Conservation (phyloP, 352 stramenopile species). For the Aphanomyces cochlioides region DNA sequence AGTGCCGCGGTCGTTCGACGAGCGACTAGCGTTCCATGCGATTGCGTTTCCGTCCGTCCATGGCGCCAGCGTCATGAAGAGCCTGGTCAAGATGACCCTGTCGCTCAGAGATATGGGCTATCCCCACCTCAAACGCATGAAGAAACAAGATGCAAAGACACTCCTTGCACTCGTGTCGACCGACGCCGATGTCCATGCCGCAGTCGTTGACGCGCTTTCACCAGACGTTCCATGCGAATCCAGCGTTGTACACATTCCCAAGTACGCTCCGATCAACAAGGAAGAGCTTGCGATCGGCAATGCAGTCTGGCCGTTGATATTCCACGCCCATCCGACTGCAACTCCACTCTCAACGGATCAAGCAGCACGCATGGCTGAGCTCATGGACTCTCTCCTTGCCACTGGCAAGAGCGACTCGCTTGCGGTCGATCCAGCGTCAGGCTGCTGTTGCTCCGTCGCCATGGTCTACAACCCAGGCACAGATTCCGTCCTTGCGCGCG, state of each 20-base stretch:
- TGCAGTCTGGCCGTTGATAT: slow-evolving; percentile 51
- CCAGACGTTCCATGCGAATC: background rate
- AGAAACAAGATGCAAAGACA: slow-evolving; percentile 44
- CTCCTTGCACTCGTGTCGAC: slow-evolving; percentile 30
- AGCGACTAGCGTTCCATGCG: slow-evolving; percentile 45
- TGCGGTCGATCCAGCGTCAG: slow-evolving; percentile 29
- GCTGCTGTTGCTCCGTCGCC: slow-evolving; percentile 71
- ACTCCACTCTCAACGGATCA: background rate
- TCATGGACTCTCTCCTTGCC: background rate
- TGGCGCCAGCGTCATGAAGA: slow-evolving; percentile 64
- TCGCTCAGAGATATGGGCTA: slow-evolving; percentile 61
- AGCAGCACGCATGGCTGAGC: background rate
- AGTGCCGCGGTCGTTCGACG: background rate
- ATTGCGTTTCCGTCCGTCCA: slow-evolving; percentile 60
- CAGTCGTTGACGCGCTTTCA: slow-evolving; percentile 46
- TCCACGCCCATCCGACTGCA: slow-evolving; percentile 36
- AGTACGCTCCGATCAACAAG: background rate
- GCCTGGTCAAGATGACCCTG: slow-evolving; percentile 47
- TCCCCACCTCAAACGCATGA: slow-evolving; percentile 78
- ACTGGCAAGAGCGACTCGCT: background rate
- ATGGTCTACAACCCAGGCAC: slow-evolving; percentile 59
- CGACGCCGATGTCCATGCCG: slow-evolving; percentile 42
- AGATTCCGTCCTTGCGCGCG: slow-evolving; percentile 34
- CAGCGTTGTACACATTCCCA: slow-evolving; percentile 19
- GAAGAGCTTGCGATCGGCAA: slow-evolving; percentile 42